Percentiles rank a stretch among this genome's conserved stretches.
These are phyloP conservation scores for Priceomyces medius DNA, from an alignment of 805 yeast genomes.

Conservation along the genomic window DNA sequence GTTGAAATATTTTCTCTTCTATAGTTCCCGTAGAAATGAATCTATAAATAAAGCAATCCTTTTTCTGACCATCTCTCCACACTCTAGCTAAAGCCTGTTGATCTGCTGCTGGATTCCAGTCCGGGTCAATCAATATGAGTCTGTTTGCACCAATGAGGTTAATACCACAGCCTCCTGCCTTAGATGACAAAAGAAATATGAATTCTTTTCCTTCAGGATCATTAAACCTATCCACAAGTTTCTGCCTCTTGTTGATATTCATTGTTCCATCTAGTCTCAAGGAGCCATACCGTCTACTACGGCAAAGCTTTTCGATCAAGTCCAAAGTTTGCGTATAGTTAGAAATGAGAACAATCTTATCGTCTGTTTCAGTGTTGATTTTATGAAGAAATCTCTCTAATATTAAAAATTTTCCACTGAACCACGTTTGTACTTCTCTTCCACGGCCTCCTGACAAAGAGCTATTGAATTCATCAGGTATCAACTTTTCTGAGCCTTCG, in stretches of 20 bases:
- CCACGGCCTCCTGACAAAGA: conserved; percentile 52
- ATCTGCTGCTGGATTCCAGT: conserved; percentile 98
- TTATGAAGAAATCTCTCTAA: conserved; percentile 80
- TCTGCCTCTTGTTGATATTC: conserved; percentile 89
- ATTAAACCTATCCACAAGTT: conserved; percentile 85
- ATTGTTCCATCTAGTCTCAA: conserved; percentile 89
- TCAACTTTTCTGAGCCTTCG: conserved; percentile 60
- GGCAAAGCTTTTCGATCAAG: conserved; percentile 82
- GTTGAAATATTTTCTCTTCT: conserved; percentile 93
- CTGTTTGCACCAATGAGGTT: conserved; percentile 96
- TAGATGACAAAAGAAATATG: conserved; percentile 83
- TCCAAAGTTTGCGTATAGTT: conserved; percentile 95
- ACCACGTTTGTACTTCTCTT: conserved; percentile 73
- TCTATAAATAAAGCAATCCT: conserved; percentile 92
- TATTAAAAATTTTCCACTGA: conserved; percentile 83
- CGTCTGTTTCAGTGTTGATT: conserved; percentile 79
- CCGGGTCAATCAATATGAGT: conserved; percentile 80
- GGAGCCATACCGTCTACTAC: conserved; percentile 69
- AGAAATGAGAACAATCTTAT: conserved; percentile 90
- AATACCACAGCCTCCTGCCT: conserved; percentile 99
- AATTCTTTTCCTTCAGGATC: conserved; percentile 88
- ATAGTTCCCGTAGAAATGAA: conserved; percentile 93
- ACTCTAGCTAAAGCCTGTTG: conserved; percentile 97
- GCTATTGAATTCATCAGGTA: conserved; percentile 72
- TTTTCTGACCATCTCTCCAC: conserved; percentile 99